Evolutionary conservation across 2,329 filamentous ascomycete genomes (phyloP).

Genomic region (Westerdykella aurantiaca): DNA sequence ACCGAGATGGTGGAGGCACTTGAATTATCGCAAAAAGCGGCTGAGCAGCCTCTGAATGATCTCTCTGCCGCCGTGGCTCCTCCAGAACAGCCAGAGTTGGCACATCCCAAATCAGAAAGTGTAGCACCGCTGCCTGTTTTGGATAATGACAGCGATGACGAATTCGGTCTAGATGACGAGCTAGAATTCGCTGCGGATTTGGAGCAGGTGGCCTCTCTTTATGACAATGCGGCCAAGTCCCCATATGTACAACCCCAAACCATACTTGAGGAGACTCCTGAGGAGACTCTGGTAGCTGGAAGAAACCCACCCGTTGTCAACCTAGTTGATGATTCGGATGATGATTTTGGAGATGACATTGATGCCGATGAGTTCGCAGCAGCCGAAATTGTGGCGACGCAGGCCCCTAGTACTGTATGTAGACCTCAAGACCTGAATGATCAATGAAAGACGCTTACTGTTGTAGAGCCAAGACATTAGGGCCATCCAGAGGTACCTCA

Average conservation of each 20-base stretch:
- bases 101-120: neutral
- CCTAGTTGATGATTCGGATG: conserved; percentile 48
- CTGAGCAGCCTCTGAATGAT: conserved; percentile 2
- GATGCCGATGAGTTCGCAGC: conserved; percentile 67
- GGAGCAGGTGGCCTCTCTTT: conserved; percentile 53
- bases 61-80: conserved; percentile 4
- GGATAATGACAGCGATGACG: conserved; percentile 34
- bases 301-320: conserved; percentile 14
- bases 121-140: neutral
- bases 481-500: conserved; percentile 80
- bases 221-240: conserved; percentile 42
- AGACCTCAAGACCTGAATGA: conserved; percentile 21
- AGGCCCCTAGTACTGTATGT: conserved; percentile 57
- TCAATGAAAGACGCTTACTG: conserved; percentile 53
- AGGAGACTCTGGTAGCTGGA: neutral
- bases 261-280: neutral
- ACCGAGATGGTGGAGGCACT: conserved; percentile 30
- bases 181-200: conserved; percentile 53
- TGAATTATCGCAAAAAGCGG: conserved; percentile 13
- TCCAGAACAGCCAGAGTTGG: conserved; percentile 6
- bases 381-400: conserved; percentile 66
- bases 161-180: conserved; percentile 44
- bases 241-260: conserved; percentile 4
- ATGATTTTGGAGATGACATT: conserved; percentile 66
- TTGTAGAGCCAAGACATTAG: conserved; percentile 62